Base-by-base conservation (phyloP, 2,329 filamentous ascomycete species). In the Colletotrichum sojae region DNA sequence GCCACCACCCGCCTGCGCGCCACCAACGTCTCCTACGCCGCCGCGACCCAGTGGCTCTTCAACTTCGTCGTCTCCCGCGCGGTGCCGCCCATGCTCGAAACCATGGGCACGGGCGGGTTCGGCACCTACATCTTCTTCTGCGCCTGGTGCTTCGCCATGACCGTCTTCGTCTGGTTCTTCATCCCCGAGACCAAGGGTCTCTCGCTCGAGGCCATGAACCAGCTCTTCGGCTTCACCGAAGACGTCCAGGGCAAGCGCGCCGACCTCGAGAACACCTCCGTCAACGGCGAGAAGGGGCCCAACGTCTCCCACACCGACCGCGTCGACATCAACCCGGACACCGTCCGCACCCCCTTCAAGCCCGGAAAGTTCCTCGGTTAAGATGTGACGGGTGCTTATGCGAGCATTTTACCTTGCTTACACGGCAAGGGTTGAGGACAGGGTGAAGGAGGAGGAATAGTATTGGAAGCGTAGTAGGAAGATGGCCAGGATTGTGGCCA, bases 1-100 rank as follows among this genome's bases (percentile, higher is more conserved):
- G 85, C 84, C 77, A 83, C 75, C 22, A 87, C 88, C 0, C 83
- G 90, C 18, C 72, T 80, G n/a, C 1, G 77, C 74, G 51, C 78
- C 73, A 73, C 79, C 64, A 91, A 90, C 72, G 89, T 91, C 27
- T 83, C 88, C 3, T 82, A 90, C 55, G 88, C 86, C 0, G 88
- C 89, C 2, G 88, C 88, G 2, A 90, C 87, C 1, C 88, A 91
- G 74, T 90, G 88, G 88, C 75, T 91, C 1, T 91, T 91, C 78
- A 91, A 91, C 73, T 89, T 91, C 65, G 88, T 90, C 16, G 87
- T 92, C 61, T 88, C 89, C 10, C 82, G 88, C 52, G 88, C 89
- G 8, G 89, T 90, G 4, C 89, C 89, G 0, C 86, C 86, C 69
- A 92, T 92, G 90, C 80, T 92, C 67, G 84, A 83, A 80, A 83